Conservation (phyloP, 371 early-diverging fungal species). For the Haplosporangium sp. region DNA sequence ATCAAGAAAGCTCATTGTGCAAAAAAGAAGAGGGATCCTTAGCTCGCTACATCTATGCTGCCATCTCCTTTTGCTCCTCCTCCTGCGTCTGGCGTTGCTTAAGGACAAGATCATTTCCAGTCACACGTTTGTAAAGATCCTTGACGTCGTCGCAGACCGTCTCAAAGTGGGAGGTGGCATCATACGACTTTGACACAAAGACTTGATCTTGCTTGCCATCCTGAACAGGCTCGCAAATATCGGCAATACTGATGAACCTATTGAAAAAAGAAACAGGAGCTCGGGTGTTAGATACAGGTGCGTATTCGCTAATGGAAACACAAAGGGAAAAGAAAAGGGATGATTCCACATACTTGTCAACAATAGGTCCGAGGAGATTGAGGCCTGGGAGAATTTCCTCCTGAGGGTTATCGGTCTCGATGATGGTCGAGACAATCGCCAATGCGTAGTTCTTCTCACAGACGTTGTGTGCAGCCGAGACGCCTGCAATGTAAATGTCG, state of each 20-base stretch:
- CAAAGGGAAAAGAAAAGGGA: too few relatives aligned
- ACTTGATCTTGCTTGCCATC: conserved; percentile 87
- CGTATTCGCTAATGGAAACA: conserved; percentile 19
- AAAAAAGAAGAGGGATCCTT: too few relatives aligned
- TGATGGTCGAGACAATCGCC: conserved; percentile 96
- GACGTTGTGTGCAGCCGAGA: conserved; percentile 91
- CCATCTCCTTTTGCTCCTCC: conserved; percentile 64
- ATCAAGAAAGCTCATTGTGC: too few relatives aligned
- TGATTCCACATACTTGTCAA: conserved; percentile 80
- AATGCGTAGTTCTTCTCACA: conserved; percentile 88
- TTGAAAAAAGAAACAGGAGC: not conserved
- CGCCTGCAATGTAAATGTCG: conserved; percentile 96
- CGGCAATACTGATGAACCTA: conserved; percentile 81
- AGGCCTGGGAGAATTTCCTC: conserved; percentile 90
- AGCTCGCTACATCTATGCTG: too few relatives aligned
- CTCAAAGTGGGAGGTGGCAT: conserved; percentile 99
- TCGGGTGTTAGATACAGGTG: too few relatives aligned
- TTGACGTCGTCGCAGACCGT: conserved; percentile 97
- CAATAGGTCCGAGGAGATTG: conserved; percentile 90
- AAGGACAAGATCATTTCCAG: conserved; percentile 87
- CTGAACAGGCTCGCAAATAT: conserved; percentile 85
- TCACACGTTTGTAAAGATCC: conserved; percentile 90
- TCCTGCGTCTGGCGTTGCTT: conserved; percentile 73
- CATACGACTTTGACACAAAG: conserved; percentile 95
- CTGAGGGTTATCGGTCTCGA: conserved; percentile 93